These are phyloP conservation scores for Zygoascus meyerae DNA, from an alignment of 1,139 yeast genomes.

Conservation along the genomic window DNA sequence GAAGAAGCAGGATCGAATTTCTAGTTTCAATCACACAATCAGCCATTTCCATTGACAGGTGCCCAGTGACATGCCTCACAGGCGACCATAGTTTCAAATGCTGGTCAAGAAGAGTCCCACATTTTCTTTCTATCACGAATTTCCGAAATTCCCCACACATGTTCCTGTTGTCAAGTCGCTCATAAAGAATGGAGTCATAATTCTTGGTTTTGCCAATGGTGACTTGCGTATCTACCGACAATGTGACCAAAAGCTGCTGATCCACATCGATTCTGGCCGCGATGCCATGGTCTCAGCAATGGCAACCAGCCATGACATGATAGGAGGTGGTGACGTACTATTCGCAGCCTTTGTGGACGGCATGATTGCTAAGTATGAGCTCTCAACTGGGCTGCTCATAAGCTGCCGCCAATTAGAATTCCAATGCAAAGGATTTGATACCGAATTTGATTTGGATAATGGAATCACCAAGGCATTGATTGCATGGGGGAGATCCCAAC, in stretches of 20 bases:
- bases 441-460: conserved; percentile 10
- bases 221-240: conserved; percentile 11
- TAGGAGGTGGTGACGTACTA: background rate
- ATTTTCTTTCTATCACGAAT: conserved; percentile 14
- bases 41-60: too few species aligned
- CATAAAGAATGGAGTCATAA: conserved; percentile 8
- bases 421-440: conserved; percentile 17
- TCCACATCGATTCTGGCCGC: conserved; percentile 4
- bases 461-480: conserved; percentile 11
- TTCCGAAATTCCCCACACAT: conserved; percentile 3
- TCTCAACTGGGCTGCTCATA: conserved; percentile 15
- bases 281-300: background rate
- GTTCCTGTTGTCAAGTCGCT: conserved; percentile 10
- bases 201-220: conserved; percentile 14
- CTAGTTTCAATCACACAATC: too few species aligned
- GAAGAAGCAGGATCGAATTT: too few species aligned
- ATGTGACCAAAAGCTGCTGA: background rate
- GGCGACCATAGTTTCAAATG: background rate
- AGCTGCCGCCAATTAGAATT: conserved; percentile 14
- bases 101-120: conserved; percentile 4
- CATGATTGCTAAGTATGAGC: conserved; percentile 12
- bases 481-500: conserved; percentile 24
- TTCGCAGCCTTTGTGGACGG: conserved; percentile 16
- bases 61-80: too few species aligned
- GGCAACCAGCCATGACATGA: background rate